Evolutionary conservation across 179 eudicot species (phyloP).

Genomic region (Silene coronaria): DNA sequence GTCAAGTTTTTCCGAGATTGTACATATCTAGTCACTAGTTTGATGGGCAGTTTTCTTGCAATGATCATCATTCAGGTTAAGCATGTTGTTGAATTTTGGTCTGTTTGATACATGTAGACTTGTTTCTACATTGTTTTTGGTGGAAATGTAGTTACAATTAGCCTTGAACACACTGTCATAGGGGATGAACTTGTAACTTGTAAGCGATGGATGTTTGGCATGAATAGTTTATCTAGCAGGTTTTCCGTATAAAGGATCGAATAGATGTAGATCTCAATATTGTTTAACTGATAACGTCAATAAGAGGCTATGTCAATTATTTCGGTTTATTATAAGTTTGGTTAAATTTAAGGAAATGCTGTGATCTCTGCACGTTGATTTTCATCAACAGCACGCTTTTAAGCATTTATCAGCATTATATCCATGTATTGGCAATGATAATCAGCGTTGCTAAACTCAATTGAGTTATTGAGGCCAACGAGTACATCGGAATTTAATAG

Average conservation of each 20-base stretch:
- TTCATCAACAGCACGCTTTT: background rate
- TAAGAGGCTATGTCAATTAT: too few relatives aligned
- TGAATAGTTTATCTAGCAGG: background rate
- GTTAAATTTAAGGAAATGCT: too few relatives aligned
- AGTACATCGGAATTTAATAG: too few relatives aligned
- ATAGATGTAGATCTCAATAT: too few relatives aligned
- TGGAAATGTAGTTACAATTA: background rate
- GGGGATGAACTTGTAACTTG: background rate
- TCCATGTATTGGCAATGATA: background rate
- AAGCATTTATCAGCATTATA: background rate
- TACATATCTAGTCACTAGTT: conserved; percentile 7
- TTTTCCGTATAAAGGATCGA: too few relatives aligned
- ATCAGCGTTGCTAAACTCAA: background rate
- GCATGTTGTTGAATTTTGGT: background rate
- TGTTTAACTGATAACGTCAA: too few relatives aligned
- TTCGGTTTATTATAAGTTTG: too few relatives aligned
- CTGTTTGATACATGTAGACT: background rate
- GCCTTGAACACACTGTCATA: too few relatives aligned
- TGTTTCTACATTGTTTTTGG: background rate
- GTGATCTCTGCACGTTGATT: background rate
- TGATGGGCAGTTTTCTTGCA: conserved; percentile 5
- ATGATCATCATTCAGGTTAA: background rate
- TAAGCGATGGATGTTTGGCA: background rate
- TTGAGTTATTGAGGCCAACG: too few relatives aligned
- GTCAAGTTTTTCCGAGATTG: background rate